Base-by-base conservation (phyloP, 176 grass and related monocot species). In the Alloteropsis semialata region DNA sequence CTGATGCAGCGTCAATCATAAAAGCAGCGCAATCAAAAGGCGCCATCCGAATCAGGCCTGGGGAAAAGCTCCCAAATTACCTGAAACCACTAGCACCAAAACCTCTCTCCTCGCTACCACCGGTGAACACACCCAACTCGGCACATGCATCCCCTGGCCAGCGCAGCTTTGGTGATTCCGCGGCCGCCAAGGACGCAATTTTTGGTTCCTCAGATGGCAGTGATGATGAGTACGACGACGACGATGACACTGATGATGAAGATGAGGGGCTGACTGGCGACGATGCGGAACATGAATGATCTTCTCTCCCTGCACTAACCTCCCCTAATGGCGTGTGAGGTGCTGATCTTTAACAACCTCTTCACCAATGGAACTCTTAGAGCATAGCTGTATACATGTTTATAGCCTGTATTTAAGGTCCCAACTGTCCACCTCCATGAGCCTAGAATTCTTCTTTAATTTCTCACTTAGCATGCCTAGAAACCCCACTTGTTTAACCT, bases 301-400 rank as follows among this genome's bases (percentile, higher is more conserved):
- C 32, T 60, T 57, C 61, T 10, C 24, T 66, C 59, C 76, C 53
- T 85, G 28, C 48, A 68, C 80, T 90, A 90, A 90, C 88, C 38
- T 67, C 82, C 46, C 50, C 59, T 44, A 51, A 69, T 87, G 57
- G 84, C 79, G 74, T 90, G 74, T 50, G 67, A 79, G 79, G 60
- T 81, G 59, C 67, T 86, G 73, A 79, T 87, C 69, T 75, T 83
- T 90, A 72, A 90, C 78, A 65, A 21, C 74, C 27, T 78, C 33
- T 85, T 44, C 59, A 61, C 66, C 88, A 50, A 21, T 67, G 66
- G 49, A 66, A 72, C 79, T 78, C 84, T 33, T 83, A 87, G 88
- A 90, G 74, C 79, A 87, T 87, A 90, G 84, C 67, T 90, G 84
- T 87, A 90, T 90, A 87, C 88, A 74, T 90, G 88, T 87, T 90